Evolutionary conservation across 257 asterid genomes (phyloP).

Genomic region (Solanum etuberosum): DNA sequence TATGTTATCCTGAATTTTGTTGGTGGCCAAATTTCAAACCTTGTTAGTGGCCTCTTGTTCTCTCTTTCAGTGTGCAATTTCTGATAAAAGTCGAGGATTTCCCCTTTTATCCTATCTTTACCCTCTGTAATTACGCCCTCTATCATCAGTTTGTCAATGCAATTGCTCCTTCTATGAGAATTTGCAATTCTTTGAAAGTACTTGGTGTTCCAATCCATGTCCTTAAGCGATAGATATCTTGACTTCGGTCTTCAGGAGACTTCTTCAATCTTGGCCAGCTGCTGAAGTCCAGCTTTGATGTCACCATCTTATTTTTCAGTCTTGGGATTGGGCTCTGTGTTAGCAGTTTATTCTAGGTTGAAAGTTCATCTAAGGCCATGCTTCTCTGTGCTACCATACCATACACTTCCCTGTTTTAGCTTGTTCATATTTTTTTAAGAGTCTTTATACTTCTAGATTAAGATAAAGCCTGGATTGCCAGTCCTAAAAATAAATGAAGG

Average conservation of each 20-base stretch:
- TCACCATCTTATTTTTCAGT: not conserved
- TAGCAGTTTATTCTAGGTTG: not conserved
- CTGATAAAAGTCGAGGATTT: not conserved
- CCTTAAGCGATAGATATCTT: not conserved
- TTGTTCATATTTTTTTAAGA: not conserved
- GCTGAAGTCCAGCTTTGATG: not conserved
- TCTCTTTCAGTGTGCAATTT: not conserved
- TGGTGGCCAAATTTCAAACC: not conserved
- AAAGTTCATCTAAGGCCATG: not conserved
- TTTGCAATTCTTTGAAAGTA: not conserved
- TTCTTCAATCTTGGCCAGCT: not conserved
- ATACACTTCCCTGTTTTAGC: not conserved
- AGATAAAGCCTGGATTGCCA: not conserved
- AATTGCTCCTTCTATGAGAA: not conserved
- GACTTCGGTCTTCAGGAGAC: not conserved
- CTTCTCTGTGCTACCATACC: not conserved
- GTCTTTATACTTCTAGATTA: not conserved
- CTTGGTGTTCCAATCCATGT: not conserved
- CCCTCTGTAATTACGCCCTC: not conserved
- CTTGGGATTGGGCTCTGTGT: not conserved
- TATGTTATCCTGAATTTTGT: not conserved
- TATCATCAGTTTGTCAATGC: not conserved
- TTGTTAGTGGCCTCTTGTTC: not conserved
- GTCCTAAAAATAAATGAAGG: not conserved
- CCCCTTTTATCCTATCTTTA: not conserved